A percentile compares a stretch with the other conserved stretches of the same genome.
These are phyloP conservation scores for Lathyrus sativus DNA, from an alignment of 306 rosid species.

Conservation along the genomic window DNA sequence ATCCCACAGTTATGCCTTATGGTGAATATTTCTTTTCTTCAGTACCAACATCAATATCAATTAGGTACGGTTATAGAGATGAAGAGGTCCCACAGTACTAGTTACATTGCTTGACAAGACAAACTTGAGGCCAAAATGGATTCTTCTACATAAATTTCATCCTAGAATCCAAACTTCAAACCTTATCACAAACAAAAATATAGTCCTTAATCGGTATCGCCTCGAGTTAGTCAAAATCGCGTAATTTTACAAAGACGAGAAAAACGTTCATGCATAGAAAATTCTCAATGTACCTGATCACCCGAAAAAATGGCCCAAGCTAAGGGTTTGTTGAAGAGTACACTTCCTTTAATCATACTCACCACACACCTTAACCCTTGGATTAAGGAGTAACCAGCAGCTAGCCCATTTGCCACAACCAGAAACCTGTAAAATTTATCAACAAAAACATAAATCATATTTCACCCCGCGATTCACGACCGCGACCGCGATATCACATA, in stretches of 20 bases:
- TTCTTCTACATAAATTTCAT: slow-evolving; percentile 7
- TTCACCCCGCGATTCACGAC: not conserved
- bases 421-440: slow-evolving; percentile 55
- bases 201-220: not conserved
- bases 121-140: slow-evolving; percentile 4
- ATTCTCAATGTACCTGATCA: slow-evolving; percentile 66
- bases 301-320: slow-evolving; percentile 87
- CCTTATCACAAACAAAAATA: not conserved
- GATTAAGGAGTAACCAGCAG: slow-evolving; percentile 69
- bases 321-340: slow-evolving; percentile 69
- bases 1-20: slow-evolving; percentile 22
- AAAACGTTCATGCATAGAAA: not conserved
- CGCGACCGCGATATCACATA: not conserved
- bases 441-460: not conserved
- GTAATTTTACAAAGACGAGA: too few relatives aligned
- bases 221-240: not conserved
- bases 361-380: slow-evolving; percentile 68
- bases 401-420: slow-evolving; percentile 70
- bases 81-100: slow-evolving; percentile 31
- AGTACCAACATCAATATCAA: slow-evolving; percentile 15
- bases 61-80: not conserved
- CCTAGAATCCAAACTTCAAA: slow-evolving; percentile 6
- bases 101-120: slow-evolving; percentile 17
- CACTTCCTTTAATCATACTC: slow-evolving; percentile 63
- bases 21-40: slow-evolving; percentile 13